These are phyloP conservation scores for Beauveria caledonica DNA, from an alignment of 2,329 filamentous ascomycete species.

Conservation along the genomic window DNA sequence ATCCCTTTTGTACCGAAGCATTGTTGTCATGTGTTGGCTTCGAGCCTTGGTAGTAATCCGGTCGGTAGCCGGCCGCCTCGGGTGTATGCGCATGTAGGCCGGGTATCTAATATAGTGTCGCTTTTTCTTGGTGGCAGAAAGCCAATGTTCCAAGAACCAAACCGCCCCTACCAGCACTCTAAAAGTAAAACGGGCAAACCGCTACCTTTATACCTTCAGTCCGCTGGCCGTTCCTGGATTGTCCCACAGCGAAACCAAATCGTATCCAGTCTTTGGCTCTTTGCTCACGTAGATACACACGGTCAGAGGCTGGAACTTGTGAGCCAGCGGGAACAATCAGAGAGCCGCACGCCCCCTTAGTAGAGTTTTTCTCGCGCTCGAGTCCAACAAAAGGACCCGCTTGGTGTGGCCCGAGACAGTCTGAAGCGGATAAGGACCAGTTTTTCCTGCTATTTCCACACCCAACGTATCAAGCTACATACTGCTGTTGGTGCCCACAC, in stretches of 20 bases:
- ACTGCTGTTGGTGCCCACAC: conserved; percentile 4
- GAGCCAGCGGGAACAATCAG: background rate
- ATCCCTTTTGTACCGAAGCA: background rate
- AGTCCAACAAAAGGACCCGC: conserved; percentile 7
- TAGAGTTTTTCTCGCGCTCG: background rate
- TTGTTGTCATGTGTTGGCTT: background rate
- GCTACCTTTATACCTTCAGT: conserved; percentile 10
- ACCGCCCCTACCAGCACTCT: background rate
- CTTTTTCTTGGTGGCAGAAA: background rate
- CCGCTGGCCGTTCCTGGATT: conserved; percentile 4
- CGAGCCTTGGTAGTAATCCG: conserved; percentile 1
- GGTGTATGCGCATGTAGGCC: background rate
- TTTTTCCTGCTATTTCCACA: conserved; percentile 3
- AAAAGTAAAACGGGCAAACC: conserved; percentile 1
- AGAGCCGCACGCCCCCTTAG: conserved; percentile 5
- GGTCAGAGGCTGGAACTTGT: background rate
- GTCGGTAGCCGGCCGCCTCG: conserved; percentile 9
- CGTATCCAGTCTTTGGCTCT: conserved; percentile 10
- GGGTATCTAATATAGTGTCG: background rate
- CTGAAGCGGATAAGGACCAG: background rate
- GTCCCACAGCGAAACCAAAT: conserved; percentile 9
- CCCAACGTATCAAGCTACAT: background rate
- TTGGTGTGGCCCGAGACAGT: conserved; percentile 5
- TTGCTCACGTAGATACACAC: conserved; percentile 3
- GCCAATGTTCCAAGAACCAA: background rate